These are phyloP conservation scores for Guadua angustifolia DNA, from an alignment of 176 grass and related monocot species.

Conservation along the genomic window DNA sequence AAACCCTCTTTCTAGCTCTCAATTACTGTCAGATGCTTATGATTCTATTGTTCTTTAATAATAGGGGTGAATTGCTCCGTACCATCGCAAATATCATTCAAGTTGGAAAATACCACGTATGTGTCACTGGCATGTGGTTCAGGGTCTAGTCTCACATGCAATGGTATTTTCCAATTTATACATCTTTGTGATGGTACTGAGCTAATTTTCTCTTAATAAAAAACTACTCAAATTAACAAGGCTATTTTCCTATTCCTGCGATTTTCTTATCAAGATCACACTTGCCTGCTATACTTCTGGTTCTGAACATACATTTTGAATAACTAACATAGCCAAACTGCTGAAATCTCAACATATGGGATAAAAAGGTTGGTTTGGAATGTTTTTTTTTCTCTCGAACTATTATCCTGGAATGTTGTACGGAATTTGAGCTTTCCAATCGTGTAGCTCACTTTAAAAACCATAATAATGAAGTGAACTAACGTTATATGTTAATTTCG, in stretches of 20 bases:
- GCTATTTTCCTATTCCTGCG: background rate
- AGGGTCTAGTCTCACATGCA: no score
- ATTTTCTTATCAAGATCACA: conserved; percentile 4
- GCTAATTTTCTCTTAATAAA: background rate
- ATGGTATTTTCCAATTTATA: no score
- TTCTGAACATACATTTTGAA: background rate
- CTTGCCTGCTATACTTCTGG: background rate
- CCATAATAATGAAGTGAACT: background rate
- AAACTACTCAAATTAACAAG: conserved; percentile 5
- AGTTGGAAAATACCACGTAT: no score
- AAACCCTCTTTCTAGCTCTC: background rate
- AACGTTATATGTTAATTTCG: background rate
- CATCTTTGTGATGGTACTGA: no score
- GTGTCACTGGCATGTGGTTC: no score
- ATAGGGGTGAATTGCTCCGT: no score
- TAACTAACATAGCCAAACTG: background rate
- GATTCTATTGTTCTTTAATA: background rate
- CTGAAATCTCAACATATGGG: background rate
- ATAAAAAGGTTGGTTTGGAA: background rate
- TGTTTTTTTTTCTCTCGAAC: background rate
- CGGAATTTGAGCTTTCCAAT: background rate
- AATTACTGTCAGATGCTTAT: background rate
- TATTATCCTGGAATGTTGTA: background rate
- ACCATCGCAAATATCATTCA: no score
- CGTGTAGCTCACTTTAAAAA: background rate